phyloP scores from a whole-genome alignment of 2,329 filamentous ascomycete species.

The Fusarium pseudonygamai region DNA sequence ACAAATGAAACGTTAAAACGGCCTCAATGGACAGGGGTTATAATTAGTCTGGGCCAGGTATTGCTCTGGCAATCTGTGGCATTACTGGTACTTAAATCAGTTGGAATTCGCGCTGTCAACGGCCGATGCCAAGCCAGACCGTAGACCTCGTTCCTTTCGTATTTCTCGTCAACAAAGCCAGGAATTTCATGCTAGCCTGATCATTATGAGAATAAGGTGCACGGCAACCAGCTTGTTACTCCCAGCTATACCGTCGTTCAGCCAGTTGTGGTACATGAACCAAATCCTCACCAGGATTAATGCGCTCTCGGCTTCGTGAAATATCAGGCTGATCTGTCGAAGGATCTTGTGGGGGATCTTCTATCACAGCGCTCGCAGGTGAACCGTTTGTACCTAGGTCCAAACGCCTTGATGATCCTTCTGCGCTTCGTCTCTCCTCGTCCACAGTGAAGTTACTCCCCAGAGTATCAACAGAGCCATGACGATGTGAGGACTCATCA shows the following conservation, averaged over 20 bases:
- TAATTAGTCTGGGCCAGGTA: background rate
- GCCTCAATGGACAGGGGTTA: background rate
- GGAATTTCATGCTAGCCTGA: background rate
- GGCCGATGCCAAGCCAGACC: background rate
- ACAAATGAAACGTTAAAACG: conserved; percentile 1
- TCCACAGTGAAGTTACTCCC: conserved; percentile 68
- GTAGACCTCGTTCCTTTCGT: background rate
- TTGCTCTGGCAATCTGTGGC: background rate
- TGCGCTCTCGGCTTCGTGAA: conserved; percentile 51
- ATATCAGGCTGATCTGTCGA: conserved; percentile 14
- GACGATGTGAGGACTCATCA: background rate
- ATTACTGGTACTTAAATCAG: background rate
- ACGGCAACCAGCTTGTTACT: conserved; percentile 45
- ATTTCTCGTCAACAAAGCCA: background rate
- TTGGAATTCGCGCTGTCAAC: background rate
- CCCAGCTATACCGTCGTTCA: conserved; percentile 62
- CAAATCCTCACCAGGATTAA: conserved; percentile 56
- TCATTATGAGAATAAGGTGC: background rate
- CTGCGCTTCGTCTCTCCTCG: conserved; percentile 52
- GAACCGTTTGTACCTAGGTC: conserved; percentile 20
- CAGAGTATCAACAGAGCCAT: conserved; percentile 53
- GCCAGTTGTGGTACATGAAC: conserved; percentile 63
- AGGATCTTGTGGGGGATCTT: background rate
- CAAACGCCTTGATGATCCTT: conserved; percentile 42
- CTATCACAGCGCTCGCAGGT: background rate